These are phyloP conservation scores for Cercophora newfieldiana DNA, from an alignment of 495 filamentous ascomycete genomes.

Conservation along the genomic window DNA sequence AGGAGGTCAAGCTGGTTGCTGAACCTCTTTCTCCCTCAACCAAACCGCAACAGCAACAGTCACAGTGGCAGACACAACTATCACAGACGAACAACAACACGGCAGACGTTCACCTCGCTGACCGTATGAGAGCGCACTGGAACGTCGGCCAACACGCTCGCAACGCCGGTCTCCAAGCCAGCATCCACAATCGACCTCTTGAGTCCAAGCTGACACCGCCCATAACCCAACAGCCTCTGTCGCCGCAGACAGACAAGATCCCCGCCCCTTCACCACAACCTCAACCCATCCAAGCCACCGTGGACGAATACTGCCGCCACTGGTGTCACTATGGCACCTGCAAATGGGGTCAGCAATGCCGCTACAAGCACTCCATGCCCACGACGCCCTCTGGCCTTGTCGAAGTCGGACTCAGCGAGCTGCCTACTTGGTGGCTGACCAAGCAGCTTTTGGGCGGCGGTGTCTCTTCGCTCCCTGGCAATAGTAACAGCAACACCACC, in stretches of 20 bases:
- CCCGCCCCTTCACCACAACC: not conserved
- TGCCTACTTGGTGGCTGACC: slow-evolving; percentile 38
- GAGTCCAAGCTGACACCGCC: not conserved
- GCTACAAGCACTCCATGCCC: slow-evolving; percentile 46
- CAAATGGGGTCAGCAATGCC: slow-evolving; percentile 44
- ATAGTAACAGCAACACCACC: not conserved
- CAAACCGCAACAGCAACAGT: not conserved
- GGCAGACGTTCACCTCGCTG: slow-evolving; percentile 14
- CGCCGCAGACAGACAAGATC: no score
- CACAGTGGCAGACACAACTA: not conserved
- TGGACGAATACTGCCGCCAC: slow-evolving; percentile 40
- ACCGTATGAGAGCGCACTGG: slow-evolving; percentile 17
- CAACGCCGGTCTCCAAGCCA: not conserved
- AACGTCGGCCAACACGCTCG: not conserved
- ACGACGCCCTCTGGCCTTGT: slow-evolving; percentile 34
- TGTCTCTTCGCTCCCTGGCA: not conserved
- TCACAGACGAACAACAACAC: not conserved
- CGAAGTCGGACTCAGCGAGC: slow-evolving; percentile 38
- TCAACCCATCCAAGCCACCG: not conserved
- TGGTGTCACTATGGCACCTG: slow-evolving; percentile 48
- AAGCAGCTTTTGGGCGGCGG: not conserved
- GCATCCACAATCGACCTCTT: slow-evolving; percentile 4
- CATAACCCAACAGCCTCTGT: not conserved
- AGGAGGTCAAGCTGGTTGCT: no score
- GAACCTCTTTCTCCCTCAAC: not conserved